Percentiles rank a stretch among this genome's conserved stretches.
These are phyloP conservation scores for Pleodorina starrii DNA, from an alignment of 139 green algal species.

Conservation along the genomic window DNA sequence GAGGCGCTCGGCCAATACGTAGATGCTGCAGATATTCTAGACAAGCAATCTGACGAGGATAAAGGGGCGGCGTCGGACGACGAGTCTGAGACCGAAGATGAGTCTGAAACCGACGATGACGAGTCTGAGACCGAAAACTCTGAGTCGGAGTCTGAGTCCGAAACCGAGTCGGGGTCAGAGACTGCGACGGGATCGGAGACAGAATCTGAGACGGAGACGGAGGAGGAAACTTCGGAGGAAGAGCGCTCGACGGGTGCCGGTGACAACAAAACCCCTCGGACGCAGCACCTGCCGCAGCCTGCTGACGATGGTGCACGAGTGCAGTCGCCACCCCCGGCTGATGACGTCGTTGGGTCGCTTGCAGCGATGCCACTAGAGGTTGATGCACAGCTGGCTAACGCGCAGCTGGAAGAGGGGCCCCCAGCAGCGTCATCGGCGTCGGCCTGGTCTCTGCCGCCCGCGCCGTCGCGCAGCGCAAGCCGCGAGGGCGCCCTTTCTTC, in stretches of 20 bases:
- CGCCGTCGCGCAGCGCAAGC: background rate
- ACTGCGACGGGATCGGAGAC: background rate
- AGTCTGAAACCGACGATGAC: background rate
- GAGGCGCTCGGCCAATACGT: conserved; percentile 18
- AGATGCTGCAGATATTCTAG: conserved; percentile 12
- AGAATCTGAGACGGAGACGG: background rate
- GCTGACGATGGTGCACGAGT: background rate
- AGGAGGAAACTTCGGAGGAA: background rate
- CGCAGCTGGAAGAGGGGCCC: background rate
- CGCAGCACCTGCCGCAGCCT: background rate
- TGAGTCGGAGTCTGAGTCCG: background rate
- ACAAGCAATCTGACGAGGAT: background rate
- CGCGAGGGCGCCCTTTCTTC: background rate
- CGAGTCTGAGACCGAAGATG: background rate
- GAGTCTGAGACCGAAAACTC: conserved; percentile 1
- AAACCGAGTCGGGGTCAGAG: background rate
- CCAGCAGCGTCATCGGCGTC: background rate
- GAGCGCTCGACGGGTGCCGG: background rate
- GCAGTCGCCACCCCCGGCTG: background rate
- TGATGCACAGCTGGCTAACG: background rate
- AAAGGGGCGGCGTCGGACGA: background rate
- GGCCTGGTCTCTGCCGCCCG: background rate
- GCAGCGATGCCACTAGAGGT: background rate
- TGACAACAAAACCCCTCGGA: background rate
- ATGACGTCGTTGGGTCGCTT: background rate